A percentile compares a stretch with the other conserved stretches of the same genome.
These are phyloP conservation scores for Nigrograna mackinnonii DNA, from an alignment of 2,329 filamentous ascomycete genomes.

Conservation along the genomic window DNA sequence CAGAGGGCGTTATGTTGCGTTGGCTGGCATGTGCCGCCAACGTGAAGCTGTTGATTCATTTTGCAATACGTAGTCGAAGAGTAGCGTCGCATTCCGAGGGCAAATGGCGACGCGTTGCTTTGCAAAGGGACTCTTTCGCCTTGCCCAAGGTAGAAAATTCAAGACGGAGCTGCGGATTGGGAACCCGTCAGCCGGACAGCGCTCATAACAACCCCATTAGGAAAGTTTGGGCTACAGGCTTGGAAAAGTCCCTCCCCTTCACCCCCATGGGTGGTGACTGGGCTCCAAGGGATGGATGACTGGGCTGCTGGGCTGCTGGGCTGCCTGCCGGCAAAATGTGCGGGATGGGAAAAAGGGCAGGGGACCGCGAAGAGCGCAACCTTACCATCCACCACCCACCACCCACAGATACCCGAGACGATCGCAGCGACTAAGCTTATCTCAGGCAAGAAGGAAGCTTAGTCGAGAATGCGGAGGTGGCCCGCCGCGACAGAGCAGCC, in stretches of 20 bases:
- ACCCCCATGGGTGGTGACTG: no score
- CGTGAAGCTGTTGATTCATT: no score
- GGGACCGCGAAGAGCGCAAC: no score
- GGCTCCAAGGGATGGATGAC: no score
- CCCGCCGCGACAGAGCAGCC: no score
- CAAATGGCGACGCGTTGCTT: not conserved
- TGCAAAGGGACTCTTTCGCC: no score
- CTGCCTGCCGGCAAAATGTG: slow-evolving; percentile 24
- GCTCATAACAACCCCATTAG: slow-evolving; percentile 15
- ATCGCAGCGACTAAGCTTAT: slow-evolving; percentile 27
- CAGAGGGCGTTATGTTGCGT: no score
- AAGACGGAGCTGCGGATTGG: slow-evolving; percentile 25
- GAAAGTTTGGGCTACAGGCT: no score
- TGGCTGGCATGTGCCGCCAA: no score
- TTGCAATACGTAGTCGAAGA: not conserved
- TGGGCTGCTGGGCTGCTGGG: no score
- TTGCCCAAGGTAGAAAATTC: slow-evolving; percentile 4
- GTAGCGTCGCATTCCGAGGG: not conserved
- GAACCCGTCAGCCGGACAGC: slow-evolving; percentile 17
- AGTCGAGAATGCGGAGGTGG: slow-evolving; percentile 20
- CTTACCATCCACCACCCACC: not conserved
- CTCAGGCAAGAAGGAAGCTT: slow-evolving; percentile 17
- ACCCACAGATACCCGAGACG: slow-evolving; percentile 25
- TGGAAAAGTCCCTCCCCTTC: no score
- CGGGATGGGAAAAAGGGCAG: slow-evolving; percentile 17